Base-by-base conservation (phyloP, 768 basidiomycete genomes). In the Hygrophoropsis aurantiaca region DNA sequence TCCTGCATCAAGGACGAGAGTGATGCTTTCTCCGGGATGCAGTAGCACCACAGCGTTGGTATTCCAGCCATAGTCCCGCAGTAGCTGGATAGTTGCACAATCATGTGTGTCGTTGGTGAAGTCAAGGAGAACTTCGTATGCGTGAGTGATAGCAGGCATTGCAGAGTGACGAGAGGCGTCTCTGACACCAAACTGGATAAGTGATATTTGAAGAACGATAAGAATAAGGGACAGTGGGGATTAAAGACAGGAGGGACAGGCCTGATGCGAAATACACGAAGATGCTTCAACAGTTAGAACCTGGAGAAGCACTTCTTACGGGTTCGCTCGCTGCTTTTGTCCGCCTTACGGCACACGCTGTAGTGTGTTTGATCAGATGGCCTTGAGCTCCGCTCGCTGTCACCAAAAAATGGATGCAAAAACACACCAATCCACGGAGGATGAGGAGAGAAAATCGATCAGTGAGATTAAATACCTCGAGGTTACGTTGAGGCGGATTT, bases 71-170 rank as follows among this genome's bases (percentile, higher is more conserved):
- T 86, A 86, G 65, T 86, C 79, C 27, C 77, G 74, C 49, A 83
- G 66, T 24, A 84, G 73, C 60, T 87, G 84, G 30, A 87, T 69
- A 35, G 84, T 80, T 49, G 81, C 77, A 44, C 71, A 75, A 58
- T 83, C 80, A 55, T 72, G 77, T 13, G 82, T 84, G 56, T 87
- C 85, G 62, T 87, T 87, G 41, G 77, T 78, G 62, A 87, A 76
- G 60, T 82, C 81, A 61, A 87, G 78, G 45, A 80, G 71, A 60
- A 86, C 75, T 58, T 85, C 84, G 68, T 83, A 85, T 16, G 63
- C 51, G 62, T 82, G 75, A 11, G 80, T 71, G 55, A 73, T 67
- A 23, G 74, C 76, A 49, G 85, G 85, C 85, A 87, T 86, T 55
- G 54, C 49, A 47, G 44, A 44, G 46, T 50, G 45, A 21, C 26